phyloP scores from a whole-genome alignment of 176 grass and related monocot species.

The maize (Zea mays) region Zm-B73-REFERENCE-NAM-5.0 NC_050104.1:146473501-146474000 shows the following conservation, averaged over 20 bases:
- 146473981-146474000: no score
- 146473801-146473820: no score
- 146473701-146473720: background rate
- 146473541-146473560: conserved; percentile 51
- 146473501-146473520: conserved; percentile 52
- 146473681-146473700: background rate
- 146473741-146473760: background rate
- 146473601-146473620: background rate
- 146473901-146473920: no score
- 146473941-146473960: no score
- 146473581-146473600: background rate
- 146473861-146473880: no score
- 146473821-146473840: no score
- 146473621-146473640: background rate
- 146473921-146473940: no score
- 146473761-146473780: background rate
- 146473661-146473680: background rate
- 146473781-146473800: background rate
- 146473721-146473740: background rate
- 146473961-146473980: no score
- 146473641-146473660: background rate
- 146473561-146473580: background rate
- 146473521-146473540: conserved; percentile 50
- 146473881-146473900: no score
- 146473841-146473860: no score